These are phyloP conservation scores for Ganoderma lingzhi DNA, from an alignment of 1,284 basidiomycete species.

Conservation along the genomic window DNA sequence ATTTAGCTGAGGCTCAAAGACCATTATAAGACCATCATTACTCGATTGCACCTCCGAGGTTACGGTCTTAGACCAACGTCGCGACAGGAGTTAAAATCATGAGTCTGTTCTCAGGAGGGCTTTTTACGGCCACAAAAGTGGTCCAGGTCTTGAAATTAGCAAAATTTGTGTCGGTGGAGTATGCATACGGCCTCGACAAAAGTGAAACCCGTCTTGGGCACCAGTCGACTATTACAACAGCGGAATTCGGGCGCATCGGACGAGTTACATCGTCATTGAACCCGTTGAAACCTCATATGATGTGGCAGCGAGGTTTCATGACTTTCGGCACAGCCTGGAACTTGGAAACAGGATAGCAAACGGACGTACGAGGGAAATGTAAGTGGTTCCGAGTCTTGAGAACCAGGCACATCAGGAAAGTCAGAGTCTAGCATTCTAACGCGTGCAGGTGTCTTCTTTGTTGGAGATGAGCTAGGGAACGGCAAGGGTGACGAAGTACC, in stretches of 20 bases:
- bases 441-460: constrained; percentile 51
- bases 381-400: constrained; percentile 65
- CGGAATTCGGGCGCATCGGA: neutral
- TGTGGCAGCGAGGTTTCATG: neutral
- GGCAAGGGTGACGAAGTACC: constrained; percentile 75
- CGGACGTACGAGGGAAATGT: constrained; percentile 65
- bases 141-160: too few species aligned
- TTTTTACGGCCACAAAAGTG: too few species aligned
- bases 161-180: too few species aligned
- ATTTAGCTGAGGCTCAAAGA: too few species aligned
- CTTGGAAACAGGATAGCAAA: constrained; percentile 10
- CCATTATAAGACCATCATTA: too few species aligned
- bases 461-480: constrained; percentile 79
- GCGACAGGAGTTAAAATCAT: too few species aligned
- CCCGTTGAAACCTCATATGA: neutral
- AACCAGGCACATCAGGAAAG: constrained; percentile 31
- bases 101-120: too few species aligned
- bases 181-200: too few species aligned
- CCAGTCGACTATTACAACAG: neutral
- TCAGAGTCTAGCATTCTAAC: constrained; percentile 40
- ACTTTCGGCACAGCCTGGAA: neutral
- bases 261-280: neutral
- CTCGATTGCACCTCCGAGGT: too few species aligned
- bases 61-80: too few species aligned
- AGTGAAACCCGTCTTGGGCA: too few species aligned